phyloP scores from a whole-genome alignment of 805 yeast genomes.

The Kluyveromyces wickerhamii region DNA sequence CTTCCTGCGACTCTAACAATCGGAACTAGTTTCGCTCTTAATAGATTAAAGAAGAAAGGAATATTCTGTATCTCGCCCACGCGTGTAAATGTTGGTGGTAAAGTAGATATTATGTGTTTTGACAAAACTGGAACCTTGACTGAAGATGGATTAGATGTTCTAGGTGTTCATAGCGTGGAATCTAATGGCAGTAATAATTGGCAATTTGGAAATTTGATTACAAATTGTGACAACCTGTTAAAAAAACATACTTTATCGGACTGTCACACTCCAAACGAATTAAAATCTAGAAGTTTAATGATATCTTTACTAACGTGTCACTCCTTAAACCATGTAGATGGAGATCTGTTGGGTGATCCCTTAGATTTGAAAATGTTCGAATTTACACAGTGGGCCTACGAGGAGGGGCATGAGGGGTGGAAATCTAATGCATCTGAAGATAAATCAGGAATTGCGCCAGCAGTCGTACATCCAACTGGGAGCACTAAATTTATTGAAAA shows the following conservation, averaged over 20 bases:
- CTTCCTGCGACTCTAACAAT: constrained; percentile 95
- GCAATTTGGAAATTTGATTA: constrained; percentile 24
- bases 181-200: constrained; percentile 14
- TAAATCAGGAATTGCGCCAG: constrained; percentile 38
- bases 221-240: constrained; percentile 17
- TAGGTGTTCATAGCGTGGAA: constrained; percentile 45
- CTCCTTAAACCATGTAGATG: constrained; percentile 72
- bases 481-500: constrained; percentile 28
- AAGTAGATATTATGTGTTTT: constrained; percentile 80
- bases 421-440: constrained; percentile 34
- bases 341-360: constrained; percentile 86
- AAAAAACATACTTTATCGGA: constrained; percentile 25
- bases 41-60: constrained; percentile 56
- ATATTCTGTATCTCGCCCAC: constrained; percentile 93
- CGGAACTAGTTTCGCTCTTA: constrained; percentile 88
- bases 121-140: constrained; percentile 98
- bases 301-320: constrained; percentile 61
- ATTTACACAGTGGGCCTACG: constrained; percentile 70
- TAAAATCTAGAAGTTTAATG: constrained; percentile 26
- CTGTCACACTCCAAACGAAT: constrained; percentile 25
- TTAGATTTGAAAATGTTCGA: constrained; percentile 89
- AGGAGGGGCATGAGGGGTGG: constrained; percentile 51
- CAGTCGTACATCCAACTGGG: constrained; percentile 39
- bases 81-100: constrained; percentile 93
- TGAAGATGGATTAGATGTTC: constrained; percentile 89